phyloP scores from a whole-genome alignment of 2,329 filamentous ascomycete genomes.

The Colletotrichum liriopes region DNA sequence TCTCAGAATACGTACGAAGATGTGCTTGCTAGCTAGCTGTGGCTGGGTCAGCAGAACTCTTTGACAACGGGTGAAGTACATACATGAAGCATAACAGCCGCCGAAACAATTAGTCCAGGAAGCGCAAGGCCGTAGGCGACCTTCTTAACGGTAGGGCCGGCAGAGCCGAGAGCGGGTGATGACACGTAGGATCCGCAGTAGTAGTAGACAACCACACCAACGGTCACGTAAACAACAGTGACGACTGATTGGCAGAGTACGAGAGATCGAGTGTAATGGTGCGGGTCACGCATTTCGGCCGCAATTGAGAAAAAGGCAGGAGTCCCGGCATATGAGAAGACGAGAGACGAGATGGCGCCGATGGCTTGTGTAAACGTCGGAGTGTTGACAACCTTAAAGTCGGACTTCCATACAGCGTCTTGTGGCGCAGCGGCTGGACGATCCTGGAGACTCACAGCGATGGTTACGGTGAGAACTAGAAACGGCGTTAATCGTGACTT shows the following conservation, averaged over 20 bases:
- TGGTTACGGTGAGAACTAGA: constrained; percentile 48
- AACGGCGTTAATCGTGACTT: constrained; percentile 14
- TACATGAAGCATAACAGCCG: constrained; percentile 49
- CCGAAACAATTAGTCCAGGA: constrained; percentile 49
- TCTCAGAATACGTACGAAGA: constrained; percentile 50
- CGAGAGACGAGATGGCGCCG: constrained; percentile 50
- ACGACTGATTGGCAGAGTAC: constrained; percentile 48
- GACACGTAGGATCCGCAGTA: constrained; percentile 62
- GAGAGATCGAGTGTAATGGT: constrained; percentile 48
- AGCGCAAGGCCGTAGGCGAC: constrained; percentile 58
- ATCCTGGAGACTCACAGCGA: constrained; percentile 51
- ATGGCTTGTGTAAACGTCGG: constrained; percentile 52
- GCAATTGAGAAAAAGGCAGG: constrained; percentile 53
- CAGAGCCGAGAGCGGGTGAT: constrained; percentile 63
- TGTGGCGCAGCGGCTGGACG: constrained; percentile 46
- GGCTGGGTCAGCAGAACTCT: background rate
- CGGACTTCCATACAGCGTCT: constrained; percentile 45
- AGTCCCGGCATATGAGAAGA: constrained; percentile 57
- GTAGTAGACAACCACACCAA: constrained; percentile 60
- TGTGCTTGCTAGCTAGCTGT: constrained; percentile 47
- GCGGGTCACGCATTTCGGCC: constrained; percentile 53
- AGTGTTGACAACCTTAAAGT: constrained; percentile 49
- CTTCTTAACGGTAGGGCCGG: constrained; percentile 59
- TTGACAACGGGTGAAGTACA: background rate
- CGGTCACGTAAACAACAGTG: constrained; percentile 51